Conservation (phyloP, 2,329 filamentous ascomycete species). For the Pseudocercospora macadamiae region DNA sequence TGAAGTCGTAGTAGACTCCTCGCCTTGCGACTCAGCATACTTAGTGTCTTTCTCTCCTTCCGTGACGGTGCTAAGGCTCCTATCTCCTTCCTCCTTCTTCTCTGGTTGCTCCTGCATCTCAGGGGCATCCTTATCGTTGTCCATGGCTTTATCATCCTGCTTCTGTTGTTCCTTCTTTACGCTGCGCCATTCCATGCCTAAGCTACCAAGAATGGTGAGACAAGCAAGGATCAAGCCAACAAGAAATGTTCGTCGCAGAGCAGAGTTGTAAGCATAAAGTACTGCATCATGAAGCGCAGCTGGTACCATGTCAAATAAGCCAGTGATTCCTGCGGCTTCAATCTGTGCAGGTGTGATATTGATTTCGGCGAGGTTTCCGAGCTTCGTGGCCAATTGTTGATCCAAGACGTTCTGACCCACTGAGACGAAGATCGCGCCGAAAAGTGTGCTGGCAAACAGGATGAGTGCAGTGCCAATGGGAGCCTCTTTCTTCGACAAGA, state of each 20-base stretch:
- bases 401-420: conserved; percentile 41
- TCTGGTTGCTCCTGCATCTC: neutral
- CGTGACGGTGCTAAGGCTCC: neutral
- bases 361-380: neutral
- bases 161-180: conserved; percentile 10
- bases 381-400: neutral
- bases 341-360: neutral
- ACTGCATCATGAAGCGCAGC: conserved; percentile 10
- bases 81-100: neutral
- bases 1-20: neutral
- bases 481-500: conserved; percentile 39
- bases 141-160: conserved; percentile 44
- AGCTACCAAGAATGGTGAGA: conserved; percentile 27
- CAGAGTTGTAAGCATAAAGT: conserved; percentile 15
- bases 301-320: neutral
- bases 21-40: neutral
- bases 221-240: conserved; percentile 23
- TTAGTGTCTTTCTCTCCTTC: neutral
- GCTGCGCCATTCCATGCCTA: conserved; percentile 33
- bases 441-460: conserved; percentile 48
- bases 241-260: neutral
- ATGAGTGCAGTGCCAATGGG: conserved; percentile 42
- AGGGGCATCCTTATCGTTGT: neutral
- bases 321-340: neutral
- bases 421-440: conserved; percentile 48